These are phyloP conservation scores for Rhytidiadelphus loreus DNA, from an alignment of 225 moss, liverwort and hornwort species.

Conservation along the genomic window DNA sequence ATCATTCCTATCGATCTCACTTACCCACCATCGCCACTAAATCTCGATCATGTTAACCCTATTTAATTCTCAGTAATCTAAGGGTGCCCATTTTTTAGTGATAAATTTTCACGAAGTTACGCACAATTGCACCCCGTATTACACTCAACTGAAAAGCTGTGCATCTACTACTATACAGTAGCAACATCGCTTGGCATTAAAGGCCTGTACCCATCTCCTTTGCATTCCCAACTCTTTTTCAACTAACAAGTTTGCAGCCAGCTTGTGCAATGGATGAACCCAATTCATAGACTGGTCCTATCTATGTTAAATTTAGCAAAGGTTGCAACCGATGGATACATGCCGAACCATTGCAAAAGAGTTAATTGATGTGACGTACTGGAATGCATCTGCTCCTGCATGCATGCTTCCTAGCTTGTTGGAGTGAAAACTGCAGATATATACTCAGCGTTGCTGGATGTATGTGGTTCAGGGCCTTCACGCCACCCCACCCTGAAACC, in stretches of 20 bases:
- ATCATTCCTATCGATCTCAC: not conserved
- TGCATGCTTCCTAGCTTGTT: not conserved
- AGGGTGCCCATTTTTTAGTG: not conserved
- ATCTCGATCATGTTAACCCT: not conserved
- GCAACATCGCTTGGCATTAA: not conserved
- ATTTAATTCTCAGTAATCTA: not conserved
- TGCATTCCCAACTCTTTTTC: not conserved
- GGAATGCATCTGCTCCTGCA: not conserved
- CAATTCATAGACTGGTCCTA: not conserved
- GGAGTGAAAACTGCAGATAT: not conserved
- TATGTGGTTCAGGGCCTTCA: no score
- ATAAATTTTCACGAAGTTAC: not conserved
- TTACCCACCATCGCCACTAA: not conserved
- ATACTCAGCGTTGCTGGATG: no score
- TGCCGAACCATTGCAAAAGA: not conserved
- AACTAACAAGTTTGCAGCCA: not conserved
- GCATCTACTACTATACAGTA: not conserved
- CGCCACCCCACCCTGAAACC: no score
- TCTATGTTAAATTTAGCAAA: not conserved
- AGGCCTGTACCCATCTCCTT: no score
- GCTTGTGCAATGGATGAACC: not conserved
- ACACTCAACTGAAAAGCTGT: not conserved
- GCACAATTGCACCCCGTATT: not conserved
- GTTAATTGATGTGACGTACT: no score
- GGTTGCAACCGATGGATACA: not conserved